Evolutionary conservation across 345 rosid genomes (phyloP).

Genomic region (Clarkia xantiana): DNA sequence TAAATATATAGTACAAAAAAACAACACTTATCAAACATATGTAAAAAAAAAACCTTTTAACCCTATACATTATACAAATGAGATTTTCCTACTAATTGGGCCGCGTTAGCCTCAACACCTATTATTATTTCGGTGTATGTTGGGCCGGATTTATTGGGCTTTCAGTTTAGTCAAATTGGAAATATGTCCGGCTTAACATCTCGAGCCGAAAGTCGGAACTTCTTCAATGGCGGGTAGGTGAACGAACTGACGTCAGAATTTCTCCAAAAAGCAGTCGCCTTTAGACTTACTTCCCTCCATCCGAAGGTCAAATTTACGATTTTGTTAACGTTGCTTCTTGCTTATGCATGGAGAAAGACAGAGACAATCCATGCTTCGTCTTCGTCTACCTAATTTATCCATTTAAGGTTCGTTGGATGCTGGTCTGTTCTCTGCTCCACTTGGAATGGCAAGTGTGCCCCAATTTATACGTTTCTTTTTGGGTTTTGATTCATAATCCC

Average conservation of each 20-base stretch:
- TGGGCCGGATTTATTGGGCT: too few relatives aligned
- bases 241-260: neutral
- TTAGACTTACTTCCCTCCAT: neutral
- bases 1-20: too few relatives aligned
- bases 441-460: slow-evolving; percentile 2
- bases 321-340: neutral
- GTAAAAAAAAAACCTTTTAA: too few relatives aligned
- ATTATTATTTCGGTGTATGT: too few relatives aligned
- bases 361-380: neutral
- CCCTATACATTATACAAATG: neutral
- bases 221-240: neutral
- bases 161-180: too few relatives aligned
- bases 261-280: neutral
- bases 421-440: slow-evolving; percentile 1
- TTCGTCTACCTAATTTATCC: neutral
- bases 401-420: neutral
- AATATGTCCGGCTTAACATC: too few relatives aligned
- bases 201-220: too few relatives aligned
- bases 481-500: neutral
- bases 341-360: neutral
- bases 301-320: slow-evolving; percentile 3
- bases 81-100: neutral
- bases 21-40: too few relatives aligned
- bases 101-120: neutral
- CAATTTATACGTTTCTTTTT: too few relatives aligned